phyloP scores from a whole-genome alignment of 2,329 filamentous ascomycete species.

The Aureobasidium sp. region DNA sequence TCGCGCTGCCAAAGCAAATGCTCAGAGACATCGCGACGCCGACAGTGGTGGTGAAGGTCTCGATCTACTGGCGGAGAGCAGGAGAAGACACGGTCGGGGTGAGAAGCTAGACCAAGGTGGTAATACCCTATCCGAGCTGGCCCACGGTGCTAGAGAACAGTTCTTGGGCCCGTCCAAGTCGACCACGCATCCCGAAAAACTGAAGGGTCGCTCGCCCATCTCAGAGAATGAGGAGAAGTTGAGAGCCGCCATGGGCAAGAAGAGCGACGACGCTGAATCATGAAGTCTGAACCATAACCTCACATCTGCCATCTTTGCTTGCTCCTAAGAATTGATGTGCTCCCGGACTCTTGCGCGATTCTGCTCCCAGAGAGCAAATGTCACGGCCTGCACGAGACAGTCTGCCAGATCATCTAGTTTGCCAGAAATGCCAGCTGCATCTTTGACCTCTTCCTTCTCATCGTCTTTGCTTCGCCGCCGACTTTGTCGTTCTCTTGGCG shows the following conservation, averaged over 20 bases:
- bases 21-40: slow-evolving; percentile 49
- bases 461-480: slow-evolving; percentile 18
- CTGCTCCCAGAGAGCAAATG: slow-evolving; percentile 68
- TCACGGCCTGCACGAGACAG: slow-evolving; percentile 66
- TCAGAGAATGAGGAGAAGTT: slow-evolving; percentile 33
- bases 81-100: slow-evolving; percentile 44
- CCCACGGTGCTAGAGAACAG: slow-evolving; percentile 23
- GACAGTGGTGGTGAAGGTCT: slow-evolving; percentile 48
- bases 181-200: slow-evolving; percentile 30
- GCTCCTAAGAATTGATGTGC: not conserved
- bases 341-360: slow-evolving; percentile 34
- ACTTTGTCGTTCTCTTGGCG: slow-evolving; percentile 16
- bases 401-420: slow-evolving; percentile 80
- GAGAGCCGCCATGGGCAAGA: slow-evolving; percentile 25
- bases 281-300: not conserved
- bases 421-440: slow-evolving; percentile 14
- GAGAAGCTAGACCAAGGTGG: slow-evolving; percentile 36
- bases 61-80: slow-evolving; percentile 44
- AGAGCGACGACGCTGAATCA: not conserved
- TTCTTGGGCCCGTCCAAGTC: slow-evolving; percentile 15
- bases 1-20: slow-evolving; percentile 57
- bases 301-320: not conserved
- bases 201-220: slow-evolving; percentile 26
- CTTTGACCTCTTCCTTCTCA: not conserved
- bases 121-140: slow-evolving; percentile 27